Conservation (phyloP, 2,329 filamentous ascomycete species). For the Didymella pinodella region DNA sequence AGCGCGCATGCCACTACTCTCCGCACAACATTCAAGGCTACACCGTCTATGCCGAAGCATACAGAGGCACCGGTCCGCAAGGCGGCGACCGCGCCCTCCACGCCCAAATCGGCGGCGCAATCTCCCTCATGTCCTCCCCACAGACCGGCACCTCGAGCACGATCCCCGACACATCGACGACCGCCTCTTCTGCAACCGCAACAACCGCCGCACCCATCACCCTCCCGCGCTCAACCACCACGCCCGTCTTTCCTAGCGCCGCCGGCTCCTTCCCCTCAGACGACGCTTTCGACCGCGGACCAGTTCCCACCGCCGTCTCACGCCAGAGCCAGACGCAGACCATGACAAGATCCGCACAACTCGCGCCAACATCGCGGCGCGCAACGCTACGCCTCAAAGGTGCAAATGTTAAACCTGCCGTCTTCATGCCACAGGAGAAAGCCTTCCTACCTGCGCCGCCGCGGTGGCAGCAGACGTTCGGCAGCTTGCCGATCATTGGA, state of each 20-base stretch:
- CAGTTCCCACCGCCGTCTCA: conserved; percentile 46
- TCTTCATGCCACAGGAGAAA: conserved; percentile 55
- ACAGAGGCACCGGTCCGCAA: conserved; percentile 54
- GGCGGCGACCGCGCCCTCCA: conserved; percentile 54
- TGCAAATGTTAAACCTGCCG: conserved; percentile 49
- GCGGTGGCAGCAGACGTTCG: conserved; percentile 53
- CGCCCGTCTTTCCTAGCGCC: conserved; percentile 23
- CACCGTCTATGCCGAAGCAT: conserved; percentile 58
- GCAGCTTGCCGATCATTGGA: conserved; percentile 60
- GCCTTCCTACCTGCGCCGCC: conserved; percentile 56
- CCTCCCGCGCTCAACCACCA: conserved; percentile 32
- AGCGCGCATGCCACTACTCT: conserved; percentile 57
- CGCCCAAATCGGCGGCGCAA: conserved; percentile 42
- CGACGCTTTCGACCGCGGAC: conserved; percentile 21
- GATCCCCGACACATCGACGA: conserved; percentile 47
- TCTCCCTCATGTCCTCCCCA: conserved; percentile 45
- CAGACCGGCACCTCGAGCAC: conserved; percentile 47
- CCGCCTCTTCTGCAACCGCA: conserved; percentile 50
- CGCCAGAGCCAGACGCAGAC: conserved; percentile 26
- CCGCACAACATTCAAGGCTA: conserved; percentile 59
- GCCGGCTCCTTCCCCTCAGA: conserved; percentile 38
- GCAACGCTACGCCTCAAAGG: conserved; percentile 42
- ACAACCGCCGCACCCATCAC: conserved; percentile 24
- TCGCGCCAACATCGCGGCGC: conserved; percentile 31
- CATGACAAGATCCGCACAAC: conserved; percentile 31